Conservation (phyloP, 2,329 filamentous ascomycete genomes). For the Lecanicillium sp. region DNA sequence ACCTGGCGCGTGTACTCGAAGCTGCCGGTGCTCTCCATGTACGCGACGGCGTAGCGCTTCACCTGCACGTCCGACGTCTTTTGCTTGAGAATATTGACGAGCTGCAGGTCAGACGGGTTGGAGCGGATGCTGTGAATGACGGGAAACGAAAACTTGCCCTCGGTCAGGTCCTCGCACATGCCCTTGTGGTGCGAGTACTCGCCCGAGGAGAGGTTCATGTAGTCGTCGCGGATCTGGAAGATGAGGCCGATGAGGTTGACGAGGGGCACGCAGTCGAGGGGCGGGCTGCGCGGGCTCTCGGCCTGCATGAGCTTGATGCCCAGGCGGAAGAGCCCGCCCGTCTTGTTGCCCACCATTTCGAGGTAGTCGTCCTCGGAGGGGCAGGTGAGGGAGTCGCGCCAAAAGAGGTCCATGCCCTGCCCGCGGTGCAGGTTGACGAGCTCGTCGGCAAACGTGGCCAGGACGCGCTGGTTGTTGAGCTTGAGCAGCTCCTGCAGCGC, state of each 20-base stretch:
- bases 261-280: constrained; percentile 69
- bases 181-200: constrained; percentile 86
- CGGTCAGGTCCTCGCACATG: constrained; percentile 88
- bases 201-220: constrained; percentile 72
- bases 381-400: constrained; percentile 77
- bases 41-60: constrained; percentile 81
- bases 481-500: constrained; percentile 68
- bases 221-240: constrained; percentile 91
- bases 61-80: constrained; percentile 81
- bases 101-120: constrained; percentile 64
- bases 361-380: constrained; percentile 84
- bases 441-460: constrained; percentile 73
- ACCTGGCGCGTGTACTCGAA: constrained; percentile 78
- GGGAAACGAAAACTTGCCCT: constrained; percentile 95
- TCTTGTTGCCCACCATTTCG: constrained; percentile 93
- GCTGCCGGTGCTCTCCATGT: constrained; percentile 85
- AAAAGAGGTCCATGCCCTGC: constrained; percentile 87
- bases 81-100: constrained; percentile 89
- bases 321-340: constrained; percentile 76
- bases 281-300: constrained; percentile 40
- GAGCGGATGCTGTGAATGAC: constrained; percentile 88
- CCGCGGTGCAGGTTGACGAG: constrained; percentile 77
- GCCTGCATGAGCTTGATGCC: constrained; percentile 86
- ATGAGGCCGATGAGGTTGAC: constrained; percentile 79
- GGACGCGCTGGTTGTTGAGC: constrained; percentile 58